phyloP scores from a whole-genome alignment of 176 grass and related monocot genomes.

The Ensete glaucum region DNA sequence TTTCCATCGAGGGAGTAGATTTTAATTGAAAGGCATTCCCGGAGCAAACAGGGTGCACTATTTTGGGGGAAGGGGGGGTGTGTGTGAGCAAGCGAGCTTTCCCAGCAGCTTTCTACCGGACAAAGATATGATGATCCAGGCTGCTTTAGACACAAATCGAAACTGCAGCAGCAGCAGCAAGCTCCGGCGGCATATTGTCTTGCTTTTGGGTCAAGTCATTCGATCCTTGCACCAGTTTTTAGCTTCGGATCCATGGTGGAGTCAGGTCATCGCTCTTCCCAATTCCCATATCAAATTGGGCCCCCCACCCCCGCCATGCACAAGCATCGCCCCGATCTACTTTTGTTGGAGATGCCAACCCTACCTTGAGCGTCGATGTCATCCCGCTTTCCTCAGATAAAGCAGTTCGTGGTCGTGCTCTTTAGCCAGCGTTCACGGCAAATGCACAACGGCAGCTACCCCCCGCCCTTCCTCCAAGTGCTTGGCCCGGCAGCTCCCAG shows the following conservation, averaged over 20 bases:
- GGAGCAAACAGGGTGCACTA: too few relatives aligned
- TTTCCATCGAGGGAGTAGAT: too few relatives aligned
- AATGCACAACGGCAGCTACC: neutral
- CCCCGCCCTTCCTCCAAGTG: neutral
- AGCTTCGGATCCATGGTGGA: neutral
- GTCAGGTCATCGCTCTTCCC: neutral
- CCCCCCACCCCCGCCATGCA: neutral
- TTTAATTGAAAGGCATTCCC: too few relatives aligned
- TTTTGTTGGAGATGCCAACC: neutral
- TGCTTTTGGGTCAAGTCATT: constrained; percentile 8
- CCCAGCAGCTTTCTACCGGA: too few relatives aligned
- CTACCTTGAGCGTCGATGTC: neutral
- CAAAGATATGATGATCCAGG: too few relatives aligned
- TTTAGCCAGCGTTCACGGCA: neutral
- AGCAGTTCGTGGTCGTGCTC: neutral
- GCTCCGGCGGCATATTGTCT: constrained; percentile 1
- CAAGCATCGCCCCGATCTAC: neutral
- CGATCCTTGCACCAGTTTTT: neutral
- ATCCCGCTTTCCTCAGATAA: neutral
- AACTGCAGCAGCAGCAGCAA: neutral
- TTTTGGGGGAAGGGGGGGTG: too few relatives aligned
- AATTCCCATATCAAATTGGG: neutral
- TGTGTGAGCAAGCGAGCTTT: too few relatives aligned
- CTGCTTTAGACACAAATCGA: too few relatives aligned
- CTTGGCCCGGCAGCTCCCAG: neutral